phyloP scores from a whole-genome alignment of 805 yeast species.

The Lipomyces yamanashiensis region DNA sequence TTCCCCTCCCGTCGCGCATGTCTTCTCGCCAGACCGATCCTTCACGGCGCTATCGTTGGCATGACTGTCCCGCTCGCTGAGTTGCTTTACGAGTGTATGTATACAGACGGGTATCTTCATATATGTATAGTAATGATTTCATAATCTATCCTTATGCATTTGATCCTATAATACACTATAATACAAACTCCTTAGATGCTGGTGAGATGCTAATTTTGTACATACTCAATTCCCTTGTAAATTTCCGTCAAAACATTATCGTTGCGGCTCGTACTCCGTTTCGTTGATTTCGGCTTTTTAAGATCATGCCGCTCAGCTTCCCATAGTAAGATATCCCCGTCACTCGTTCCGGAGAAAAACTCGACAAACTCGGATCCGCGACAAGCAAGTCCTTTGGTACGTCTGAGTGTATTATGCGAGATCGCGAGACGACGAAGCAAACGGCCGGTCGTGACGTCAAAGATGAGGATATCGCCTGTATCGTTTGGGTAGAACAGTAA shows the following conservation, averaged over 20 bases:
- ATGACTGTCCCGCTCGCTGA: conserved; percentile 52
- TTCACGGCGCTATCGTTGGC: conserved; percentile 63
- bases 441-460: conserved; percentile 64
- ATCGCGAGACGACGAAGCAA: conserved; percentile 57
- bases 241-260: conserved; percentile 26
- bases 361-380: conserved; percentile 34
- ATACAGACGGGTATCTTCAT: conserved; percentile 71
- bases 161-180: neutral
- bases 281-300: neutral
- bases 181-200: neutral
- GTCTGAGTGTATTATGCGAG: conserved; percentile 3
- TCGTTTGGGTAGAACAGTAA: conserved; percentile 75
- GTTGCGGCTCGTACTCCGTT: neutral
- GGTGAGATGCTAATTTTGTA: neutral
- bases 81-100: conserved; percentile 53
- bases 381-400: conserved; percentile 29
- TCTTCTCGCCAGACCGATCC: conserved; percentile 51
- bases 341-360: conserved; percentile 32
- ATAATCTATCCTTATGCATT: neutral
- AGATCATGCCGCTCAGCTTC: conserved; percentile 18
- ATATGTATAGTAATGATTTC: conserved; percentile 51
- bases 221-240: conserved; percentile 29
- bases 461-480: conserved; percentile 69
- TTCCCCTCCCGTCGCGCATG: conserved; percentile 50
- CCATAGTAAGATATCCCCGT: conserved; percentile 34